These are phyloP conservation scores for Juncus inflexus DNA, from an alignment of 176 grass and related monocot species.

Conservation along the genomic window DNA sequence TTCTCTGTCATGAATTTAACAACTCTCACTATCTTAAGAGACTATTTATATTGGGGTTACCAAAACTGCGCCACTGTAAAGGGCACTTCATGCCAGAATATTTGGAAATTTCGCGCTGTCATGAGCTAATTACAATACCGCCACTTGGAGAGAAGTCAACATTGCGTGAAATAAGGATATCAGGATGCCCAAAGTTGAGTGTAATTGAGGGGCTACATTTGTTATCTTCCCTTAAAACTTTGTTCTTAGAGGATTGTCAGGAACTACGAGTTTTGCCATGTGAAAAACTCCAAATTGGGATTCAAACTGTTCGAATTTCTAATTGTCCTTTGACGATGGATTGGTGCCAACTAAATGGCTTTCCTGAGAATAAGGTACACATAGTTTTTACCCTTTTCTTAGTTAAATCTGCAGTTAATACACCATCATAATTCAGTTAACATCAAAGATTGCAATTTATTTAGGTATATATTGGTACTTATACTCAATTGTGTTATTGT, in stretches of 20 bases:
- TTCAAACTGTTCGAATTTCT: neutral
- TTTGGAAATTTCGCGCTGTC: neutral
- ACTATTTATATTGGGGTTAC: neutral
- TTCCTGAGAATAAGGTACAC: neutral
- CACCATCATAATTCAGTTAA: too few species aligned
- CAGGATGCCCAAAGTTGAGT: neutral
- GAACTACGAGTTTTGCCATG: neutral
- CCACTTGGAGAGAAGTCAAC: neutral
- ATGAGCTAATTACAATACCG: neutral
- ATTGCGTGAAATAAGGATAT: neutral
- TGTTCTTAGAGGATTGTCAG: neutral
- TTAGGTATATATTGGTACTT: too few species aligned
- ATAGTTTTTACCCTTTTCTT: too few species aligned
- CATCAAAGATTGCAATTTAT: too few species aligned
- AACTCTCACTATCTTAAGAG: neutral
- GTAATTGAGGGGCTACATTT: slow-evolving; percentile 7
- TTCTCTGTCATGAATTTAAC: neutral
- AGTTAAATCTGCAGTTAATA: too few species aligned
- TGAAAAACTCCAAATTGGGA: neutral
- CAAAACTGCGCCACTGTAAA: neutral
- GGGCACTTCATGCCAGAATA: neutral
- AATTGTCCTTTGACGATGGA: neutral
- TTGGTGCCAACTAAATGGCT: neutral
- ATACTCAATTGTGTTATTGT: too few species aligned
- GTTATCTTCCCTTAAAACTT: neutral